These are phyloP conservation scores for Dictyostelium firmibasis DNA, from an alignment of 78 protist genomes.

Conservation along the genomic window DNA sequence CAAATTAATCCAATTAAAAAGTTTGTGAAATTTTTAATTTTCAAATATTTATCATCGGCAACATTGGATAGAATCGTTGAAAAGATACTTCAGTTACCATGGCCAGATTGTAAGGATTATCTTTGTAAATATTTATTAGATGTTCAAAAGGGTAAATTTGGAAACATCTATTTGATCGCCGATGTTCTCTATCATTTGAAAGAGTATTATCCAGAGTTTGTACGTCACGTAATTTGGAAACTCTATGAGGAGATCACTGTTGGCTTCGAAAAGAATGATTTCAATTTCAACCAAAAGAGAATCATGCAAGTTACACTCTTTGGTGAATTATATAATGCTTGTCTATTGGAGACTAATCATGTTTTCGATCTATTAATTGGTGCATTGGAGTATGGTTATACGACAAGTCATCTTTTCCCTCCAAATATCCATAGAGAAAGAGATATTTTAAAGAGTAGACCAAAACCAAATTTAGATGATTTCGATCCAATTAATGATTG, in stretches of 20 bases:
- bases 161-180: conserved; percentile 76
- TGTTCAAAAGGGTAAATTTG: conserved; percentile 64
- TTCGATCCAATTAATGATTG: conserved; percentile 65
- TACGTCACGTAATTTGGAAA: conserved; percentile 16
- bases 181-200: conserved; percentile 66
- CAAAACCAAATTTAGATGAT: conserved; percentile 48
- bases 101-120: conserved; percentile 47
- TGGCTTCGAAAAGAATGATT: conserved; percentile 72
- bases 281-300: conserved; percentile 69
- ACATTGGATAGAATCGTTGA: conserved; percentile 43
- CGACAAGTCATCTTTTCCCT: conserved; percentile 35
- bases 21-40: conserved; percentile 45
- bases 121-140: conserved; percentile 37
- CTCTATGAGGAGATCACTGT: conserved; percentile 48
- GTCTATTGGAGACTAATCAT: conserved; percentile 35
- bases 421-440: neutral
- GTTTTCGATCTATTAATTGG: conserved; percentile 41
- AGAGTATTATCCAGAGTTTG: conserved; percentile 34
- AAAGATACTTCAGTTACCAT: conserved; percentile 43
- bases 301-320: conserved; percentile 64
- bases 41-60: neutral
- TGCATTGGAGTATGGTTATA: conserved; percentile 42
- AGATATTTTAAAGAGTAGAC: conserved; percentile 11
- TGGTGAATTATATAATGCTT: conserved; percentile 83
- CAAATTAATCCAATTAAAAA: conserved; percentile 32